phyloP scores from a whole-genome alignment of 495 filamentous ascomycete species.

The Penicillium nucicola region DNA sequence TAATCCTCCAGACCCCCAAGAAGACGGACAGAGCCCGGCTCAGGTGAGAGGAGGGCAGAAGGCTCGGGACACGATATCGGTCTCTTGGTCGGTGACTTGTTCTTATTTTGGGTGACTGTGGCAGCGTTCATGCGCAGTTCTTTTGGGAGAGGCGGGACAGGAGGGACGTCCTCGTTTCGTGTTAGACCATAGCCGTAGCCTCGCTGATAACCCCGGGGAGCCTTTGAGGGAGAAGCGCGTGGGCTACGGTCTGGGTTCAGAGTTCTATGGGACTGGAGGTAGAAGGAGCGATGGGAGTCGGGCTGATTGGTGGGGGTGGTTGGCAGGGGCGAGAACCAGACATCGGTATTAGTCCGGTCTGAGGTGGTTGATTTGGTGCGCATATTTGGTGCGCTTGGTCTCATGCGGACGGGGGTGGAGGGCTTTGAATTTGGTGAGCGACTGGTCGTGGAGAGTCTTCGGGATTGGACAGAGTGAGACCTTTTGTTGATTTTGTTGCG shows the following conservation, averaged over 20 bases:
- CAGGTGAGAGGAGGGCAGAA: slow-evolving; percentile 1
- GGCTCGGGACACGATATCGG: slow-evolving; percentile 1
- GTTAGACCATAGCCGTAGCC: too few relatives aligned
- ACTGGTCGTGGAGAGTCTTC: slow-evolving; percentile 11
- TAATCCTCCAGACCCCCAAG: slow-evolving; percentile 24
- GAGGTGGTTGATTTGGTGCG: slow-evolving; percentile 20
- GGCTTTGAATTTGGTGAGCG: slow-evolving; percentile 23
- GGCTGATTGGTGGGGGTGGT: slow-evolving; percentile 4
- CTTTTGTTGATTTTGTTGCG: slow-evolving; percentile 9
- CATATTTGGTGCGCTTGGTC: slow-evolving; percentile 20
- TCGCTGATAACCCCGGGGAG: too few relatives aligned
- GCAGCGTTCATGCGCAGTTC: slow-evolving; percentile 35
- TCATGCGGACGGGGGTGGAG: slow-evolving; percentile 24
- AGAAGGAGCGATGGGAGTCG: slow-evolving; percentile 18
- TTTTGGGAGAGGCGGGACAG: slow-evolving; percentile 43
- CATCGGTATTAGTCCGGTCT: not conserved
- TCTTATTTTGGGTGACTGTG: slow-evolving; percentile 25
- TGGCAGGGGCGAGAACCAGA: slow-evolving; percentile 26
- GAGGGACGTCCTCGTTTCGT: slow-evolving; percentile 37
- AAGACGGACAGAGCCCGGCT: slow-evolving; percentile 1
- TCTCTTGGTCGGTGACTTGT: slow-evolving; percentile 29
- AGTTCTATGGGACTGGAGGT: slow-evolving; percentile 19
- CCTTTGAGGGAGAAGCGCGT: slow-evolving; percentile 9
- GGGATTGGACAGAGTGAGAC: slow-evolving; percentile 15
- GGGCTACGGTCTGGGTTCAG: slow-evolving; percentile 23